Base-by-base conservation (phyloP, 2,329 filamentous ascomycete genomes). In the Trichoderma cornu-damae region DNA sequence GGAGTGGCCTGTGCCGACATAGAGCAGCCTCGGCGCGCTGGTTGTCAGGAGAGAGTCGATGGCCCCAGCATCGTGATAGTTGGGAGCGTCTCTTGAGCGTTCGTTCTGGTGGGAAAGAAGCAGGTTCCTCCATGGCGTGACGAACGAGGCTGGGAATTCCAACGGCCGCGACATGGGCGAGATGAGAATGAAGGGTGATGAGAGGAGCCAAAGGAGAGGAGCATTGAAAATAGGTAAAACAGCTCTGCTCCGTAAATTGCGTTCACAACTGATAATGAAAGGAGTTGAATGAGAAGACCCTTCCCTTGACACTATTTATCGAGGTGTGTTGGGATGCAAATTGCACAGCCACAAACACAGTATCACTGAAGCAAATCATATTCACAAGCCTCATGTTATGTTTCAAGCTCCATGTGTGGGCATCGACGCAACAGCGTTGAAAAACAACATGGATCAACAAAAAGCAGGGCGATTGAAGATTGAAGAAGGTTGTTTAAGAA, bases 1-100 rank as follows among this genome's bases (percentile, higher is more conserved):
- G 4, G 78, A 79, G 16, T 77, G 73, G 5, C 84, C 83, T 0
- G 81, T 86, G 57, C 83, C 84, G 14, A 85, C 68, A 24, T 74
- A 74, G 61, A 86, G 79, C 4, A 73, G 72, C 16, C 68, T 71
- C 0, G 77, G 78, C 1, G 62, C 65, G 57, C 80, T 81, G 16
- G 72, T 74, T 4, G 77, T 78, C 56, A 82, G 70, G 54, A 86
- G 73, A 8, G 69, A 70, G 51, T 75, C 70, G 6, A 76, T 70
- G 47, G 79, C 68, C 42, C 79, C 68, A 44, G 67, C 61, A 47
- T 73, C 67, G 61, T 77, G 72, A 66, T 81, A 79, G 37, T 74
- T 73, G 14, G 81, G 81, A 35, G 82, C 75, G 60, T 80, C 76
- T 52, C 67, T 43, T 14, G 64, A 61, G 37, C 74, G 72, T 38